These are phyloP conservation scores for Cyamopsis tetragonoloba DNA, from an alignment of 306 rosid species.

Conservation along the genomic window DNA sequence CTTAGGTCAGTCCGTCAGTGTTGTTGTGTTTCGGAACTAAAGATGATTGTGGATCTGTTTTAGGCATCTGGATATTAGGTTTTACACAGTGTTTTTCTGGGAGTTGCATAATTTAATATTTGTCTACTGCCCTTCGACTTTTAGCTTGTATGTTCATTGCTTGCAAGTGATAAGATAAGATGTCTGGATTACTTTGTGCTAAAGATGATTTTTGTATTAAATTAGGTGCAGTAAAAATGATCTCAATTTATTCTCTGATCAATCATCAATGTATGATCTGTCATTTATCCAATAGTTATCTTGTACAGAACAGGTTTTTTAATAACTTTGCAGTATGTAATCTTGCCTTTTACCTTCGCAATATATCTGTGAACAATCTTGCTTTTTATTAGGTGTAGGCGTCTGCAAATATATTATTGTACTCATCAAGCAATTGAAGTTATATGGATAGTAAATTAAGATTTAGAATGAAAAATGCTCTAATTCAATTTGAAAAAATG, in stretches of 20 bases:
- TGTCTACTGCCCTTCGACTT: slow-evolving; percentile 1
- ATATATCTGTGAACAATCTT: neutral
- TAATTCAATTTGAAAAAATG: neutral
- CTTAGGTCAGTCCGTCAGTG: slow-evolving; percentile 25
- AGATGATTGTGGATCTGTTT: neutral
- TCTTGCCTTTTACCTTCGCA: neutral
- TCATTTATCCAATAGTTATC: neutral
- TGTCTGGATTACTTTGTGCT: neutral
- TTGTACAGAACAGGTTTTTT: neutral
- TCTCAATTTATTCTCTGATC: neutral
- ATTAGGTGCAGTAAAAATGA: neutral
- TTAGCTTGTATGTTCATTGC: neutral
- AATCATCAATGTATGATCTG: neutral
- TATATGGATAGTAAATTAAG: neutral
- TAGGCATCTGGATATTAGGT: neutral
- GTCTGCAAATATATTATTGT: neutral
- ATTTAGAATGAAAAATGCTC: neutral
- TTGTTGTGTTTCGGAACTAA: slow-evolving; percentile 13
- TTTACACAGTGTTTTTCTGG: neutral
- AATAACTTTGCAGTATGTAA: neutral
- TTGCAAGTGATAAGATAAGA: neutral
- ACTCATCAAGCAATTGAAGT: slow-evolving; percentile 2
- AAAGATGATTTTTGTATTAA: neutral
- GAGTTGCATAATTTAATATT: neutral
- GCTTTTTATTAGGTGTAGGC: neutral